Evolutionary conservation across 495 filamentous ascomycete genomes (phyloP), one percentile per base, ranked within the genome.

Genomic region (Lepidopterella palustris): DNA sequence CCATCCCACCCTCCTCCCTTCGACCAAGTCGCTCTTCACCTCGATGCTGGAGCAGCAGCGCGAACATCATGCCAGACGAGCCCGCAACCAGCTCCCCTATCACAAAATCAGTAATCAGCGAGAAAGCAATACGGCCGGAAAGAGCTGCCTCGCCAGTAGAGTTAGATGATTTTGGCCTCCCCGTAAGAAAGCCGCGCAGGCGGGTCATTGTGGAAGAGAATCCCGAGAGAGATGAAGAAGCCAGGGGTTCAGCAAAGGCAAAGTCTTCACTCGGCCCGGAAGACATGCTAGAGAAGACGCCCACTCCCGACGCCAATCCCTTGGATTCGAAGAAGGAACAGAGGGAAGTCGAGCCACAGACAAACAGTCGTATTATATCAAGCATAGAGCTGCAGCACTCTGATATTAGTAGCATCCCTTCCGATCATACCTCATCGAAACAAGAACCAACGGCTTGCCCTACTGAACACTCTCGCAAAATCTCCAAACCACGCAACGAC

Each of bases 121-220:
- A 49, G 25, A 54, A 23, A 15, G 32, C 39, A 6, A 35, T 10
- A 10, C 52, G 39, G 26, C 24, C 27, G 6, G 13, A 13, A 9
- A 64, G 21, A 39, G 18, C 25, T n/a, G 26, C 23, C 21, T 24
- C 50, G 4, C 47, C 61, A 48, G 51, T 61, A 13, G 63, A 67
- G 45, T 60, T 64, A 23, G 72, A 75, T 45, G 73, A 75, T 15
- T 74, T 73, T 65, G 72, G 69, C 18, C 45, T 74, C 31, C 71
- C 72, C 26, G 58, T 72, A 13, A 58, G 66, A 50, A 67, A 62
- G 52, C 31, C 48, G 31, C 50, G 59, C 20, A 51, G 55, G 27
- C 47, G 47, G 32, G 59, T 55, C 15, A 48, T 45, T 28, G 27
- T 64, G 23, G 15, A 39, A 29, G 51, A 69, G 25, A 62, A 39